These are phyloP conservation scores for Aspergillus luchuensis DNA, from an alignment of 2,329 filamentous ascomycete species.

Conservation along the genomic window DNA sequence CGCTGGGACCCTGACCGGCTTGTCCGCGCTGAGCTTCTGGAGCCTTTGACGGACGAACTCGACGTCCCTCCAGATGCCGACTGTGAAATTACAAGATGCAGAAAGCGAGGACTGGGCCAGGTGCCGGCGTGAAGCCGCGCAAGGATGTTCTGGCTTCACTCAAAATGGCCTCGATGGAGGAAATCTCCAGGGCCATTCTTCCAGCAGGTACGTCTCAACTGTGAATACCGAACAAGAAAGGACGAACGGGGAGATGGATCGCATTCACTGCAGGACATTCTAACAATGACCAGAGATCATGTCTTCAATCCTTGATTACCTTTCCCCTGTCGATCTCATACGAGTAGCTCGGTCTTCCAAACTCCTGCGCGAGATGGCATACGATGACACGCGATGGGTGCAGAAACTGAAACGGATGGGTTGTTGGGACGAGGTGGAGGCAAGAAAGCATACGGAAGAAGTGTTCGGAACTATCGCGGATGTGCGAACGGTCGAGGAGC, in stretches of 20 bases:
- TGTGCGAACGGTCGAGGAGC: constrained; percentile 29
- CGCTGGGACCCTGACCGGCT: constrained; percentile 13
- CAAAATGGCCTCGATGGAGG: constrained; percentile 72
- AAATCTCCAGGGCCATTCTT: constrained; percentile 74
- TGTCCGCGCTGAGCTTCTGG: constrained; percentile 14
- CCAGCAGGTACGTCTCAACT: constrained; percentile 69
- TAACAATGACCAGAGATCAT: constrained; percentile 70
- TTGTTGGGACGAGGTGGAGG: constrained; percentile 88
- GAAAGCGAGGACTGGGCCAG: constrained; percentile 50
- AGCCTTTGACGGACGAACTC: constrained; percentile 9
- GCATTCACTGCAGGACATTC: constrained; percentile 6
- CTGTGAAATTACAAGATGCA: constrained; percentile 43
- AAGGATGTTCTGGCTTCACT: constrained; percentile 71
- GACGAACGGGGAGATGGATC: not conserved
- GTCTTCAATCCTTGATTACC: constrained; percentile 82
- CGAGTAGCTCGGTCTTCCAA: constrained; percentile 80
- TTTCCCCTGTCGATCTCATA: constrained; percentile 81
- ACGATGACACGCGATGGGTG: constrained; percentile 96
- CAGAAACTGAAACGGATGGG: constrained; percentile 81
- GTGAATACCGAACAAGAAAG: not conserved
- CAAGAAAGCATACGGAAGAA: constrained; percentile 77
- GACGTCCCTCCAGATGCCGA: constrained; percentile 31
- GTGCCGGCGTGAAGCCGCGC: constrained; percentile 38
- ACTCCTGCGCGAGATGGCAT: constrained; percentile 95
- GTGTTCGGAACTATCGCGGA: constrained; percentile 45